Evolutionary conservation across 257 asterid genomes (phyloP).

Genomic region (Fraxinus pennsylvanica): DNA sequence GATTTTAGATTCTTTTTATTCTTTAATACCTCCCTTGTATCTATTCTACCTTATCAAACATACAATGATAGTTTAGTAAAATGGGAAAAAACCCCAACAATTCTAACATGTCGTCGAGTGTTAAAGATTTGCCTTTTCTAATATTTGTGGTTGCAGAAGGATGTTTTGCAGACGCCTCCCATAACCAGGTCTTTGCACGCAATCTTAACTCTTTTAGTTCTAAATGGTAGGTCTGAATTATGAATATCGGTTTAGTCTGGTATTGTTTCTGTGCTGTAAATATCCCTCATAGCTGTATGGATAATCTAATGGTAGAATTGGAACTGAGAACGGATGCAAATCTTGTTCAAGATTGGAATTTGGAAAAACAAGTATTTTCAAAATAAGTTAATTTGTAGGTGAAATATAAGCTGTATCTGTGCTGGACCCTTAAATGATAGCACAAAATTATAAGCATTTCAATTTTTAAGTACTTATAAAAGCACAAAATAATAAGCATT

Average conservation of each 20-base stretch:
- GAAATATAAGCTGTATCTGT: background rate
- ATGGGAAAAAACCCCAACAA: background rate
- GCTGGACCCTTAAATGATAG: slow-evolving; percentile 2
- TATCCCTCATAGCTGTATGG: background rate
- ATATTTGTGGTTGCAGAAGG: slow-evolving; percentile 64
- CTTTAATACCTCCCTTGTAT: background rate
- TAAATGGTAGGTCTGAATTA: background rate
- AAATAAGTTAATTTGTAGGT: background rate
- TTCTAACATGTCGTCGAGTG: background rate
- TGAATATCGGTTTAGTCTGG: background rate
- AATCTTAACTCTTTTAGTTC: background rate
- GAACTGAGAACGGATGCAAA: background rate
- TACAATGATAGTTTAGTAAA: background rate
- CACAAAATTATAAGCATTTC: too few relatives aligned
- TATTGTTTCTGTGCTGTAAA: background rate
- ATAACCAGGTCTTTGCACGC: slow-evolving; percentile 62
- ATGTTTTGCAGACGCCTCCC: slow-evolving; percentile 57
- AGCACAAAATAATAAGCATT: background rate
- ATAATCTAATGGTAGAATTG: slow-evolving; percentile 9
- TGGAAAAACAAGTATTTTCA: background rate
- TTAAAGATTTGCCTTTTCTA: background rate
- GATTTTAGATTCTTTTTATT: background rate
- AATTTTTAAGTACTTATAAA: background rate
- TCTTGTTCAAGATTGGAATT: background rate
- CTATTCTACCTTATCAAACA: background rate